Evolutionary conservation across 1,139 yeast species (phyloP), one percentile per base, ranked within the genome.

Genomic region (Hanseniaspora gamundiae): DNA sequence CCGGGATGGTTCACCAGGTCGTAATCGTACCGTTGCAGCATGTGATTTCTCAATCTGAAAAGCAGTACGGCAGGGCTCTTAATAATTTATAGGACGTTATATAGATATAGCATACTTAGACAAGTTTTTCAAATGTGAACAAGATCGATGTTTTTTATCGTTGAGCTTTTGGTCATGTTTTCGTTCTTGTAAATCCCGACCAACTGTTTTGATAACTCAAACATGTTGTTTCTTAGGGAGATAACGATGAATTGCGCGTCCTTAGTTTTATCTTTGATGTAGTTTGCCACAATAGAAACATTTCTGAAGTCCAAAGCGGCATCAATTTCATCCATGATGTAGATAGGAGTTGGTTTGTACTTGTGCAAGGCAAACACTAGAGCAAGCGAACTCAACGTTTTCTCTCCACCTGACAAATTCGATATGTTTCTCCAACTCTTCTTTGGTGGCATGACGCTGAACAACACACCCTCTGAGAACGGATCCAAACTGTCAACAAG

Each of bases 321-420:
- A 66, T 93, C 99, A 54, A 93, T 91, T 66, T 93, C 99, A 67
- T 93, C 99, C 99, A 93, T 93, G 31, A 93, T 98, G 60, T 93
- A 93, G 41, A 93, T 67, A 7, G 99, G 98, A 0, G 98, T 93
- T 1, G 99, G 99, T 59, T 87, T 91, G 61, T 86, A 93, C 54
- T 84, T 85, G 60, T 93, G 98, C 39, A 93, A 73, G 0, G 98
- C 98, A 72, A 93, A 93, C 4, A 93, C 98, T 51, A 93, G 70
- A 0, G 98, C 98, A 55, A 93, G 70, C 0, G 98, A 91, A 58
- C 95, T 83, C 52, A 93, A 71, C 0, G 99, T 93, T 65, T 93
- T 93, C 56, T 93, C 99, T 51, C 99, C 99, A 49, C 99, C 99
- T 2, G 97, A 87, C 48, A 93, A 67, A 58, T 93, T 91, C 24